Evolutionary conservation across 1,139 yeast genomes (phyloP), one percentile per base, ranked within the genome.

Genomic region (Suhomyces yuchorum): DNA sequence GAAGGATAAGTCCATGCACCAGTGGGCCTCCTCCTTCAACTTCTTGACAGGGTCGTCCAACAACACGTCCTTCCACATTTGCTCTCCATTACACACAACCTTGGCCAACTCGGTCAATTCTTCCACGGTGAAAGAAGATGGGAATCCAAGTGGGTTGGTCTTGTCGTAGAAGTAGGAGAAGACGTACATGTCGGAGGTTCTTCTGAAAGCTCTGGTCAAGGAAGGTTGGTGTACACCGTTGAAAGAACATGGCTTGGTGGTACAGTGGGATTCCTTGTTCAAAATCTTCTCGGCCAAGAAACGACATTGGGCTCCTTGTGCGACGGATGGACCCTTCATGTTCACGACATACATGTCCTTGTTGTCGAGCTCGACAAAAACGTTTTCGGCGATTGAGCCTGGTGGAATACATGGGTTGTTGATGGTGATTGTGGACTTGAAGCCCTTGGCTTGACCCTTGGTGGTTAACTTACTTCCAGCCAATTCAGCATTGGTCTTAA

Each of bases 141-240:
- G 98, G 90, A 93, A 86, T 45, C 98, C 99, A 56, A 93, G 77
- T 41, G 98, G 97, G 63, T 78, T 84, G 38, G 97, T 88, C 63
- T 96, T 82, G 69, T 93, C 99, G 70, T 91, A 93, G 71, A 93
- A 93, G 75, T 83, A 93, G 11, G 98, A 92, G 69, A 95, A 91
- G 34, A 92, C 84, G 68, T 77, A 93, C 80, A 93, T 80, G 60
- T 92, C 97, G 37, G 82, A 80, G 40, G 81, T 68, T 45, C 73
- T 75, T 48, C 81, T 78, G 77, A 93, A 92, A 12, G 96, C 81
- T 55, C 78, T 82, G 40, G 83, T 81, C 58, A 93, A 75, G 3
- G 96, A 86, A 6, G 99, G 99, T 73, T 93, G 99, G 66, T 93
- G 96, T 46, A 91, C 86, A 60, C 99, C 99, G 62, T 92, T 90